A percentile compares a stretch with the other conserved stretches of the same genome.
Evolutionary conservation across 2,329 filamentous ascomycete species (phyloP).

Genomic region (Canariomyces notabilis): DNA sequence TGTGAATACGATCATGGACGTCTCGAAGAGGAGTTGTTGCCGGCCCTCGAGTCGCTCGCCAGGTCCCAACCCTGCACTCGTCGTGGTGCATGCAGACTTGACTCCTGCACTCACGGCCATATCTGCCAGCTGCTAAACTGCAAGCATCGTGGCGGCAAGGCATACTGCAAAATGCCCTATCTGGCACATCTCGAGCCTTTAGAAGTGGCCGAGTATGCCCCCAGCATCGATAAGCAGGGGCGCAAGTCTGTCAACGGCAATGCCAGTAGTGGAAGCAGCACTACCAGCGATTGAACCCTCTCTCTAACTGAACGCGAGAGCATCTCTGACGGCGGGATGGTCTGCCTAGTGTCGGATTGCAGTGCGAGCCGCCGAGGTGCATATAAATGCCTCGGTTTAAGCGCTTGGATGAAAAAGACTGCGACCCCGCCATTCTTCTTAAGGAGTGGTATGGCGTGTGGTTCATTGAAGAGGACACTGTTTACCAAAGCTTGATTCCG

Average conservation of each 20-base stretch:
- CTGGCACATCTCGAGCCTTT: slow-evolving; percentile 23
- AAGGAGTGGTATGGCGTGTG: background rate
- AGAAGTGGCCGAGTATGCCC: background rate
- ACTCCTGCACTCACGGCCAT: slow-evolving; percentile 28
- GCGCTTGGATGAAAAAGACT: background rate
- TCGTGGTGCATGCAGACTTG: slow-evolving; percentile 26
- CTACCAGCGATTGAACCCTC: background rate
- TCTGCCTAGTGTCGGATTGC: background rate
- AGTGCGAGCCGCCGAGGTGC: background rate
- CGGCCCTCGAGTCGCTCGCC: slow-evolving; percentile 26
- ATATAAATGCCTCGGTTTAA: background rate
- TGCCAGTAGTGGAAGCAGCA: background rate
- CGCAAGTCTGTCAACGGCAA: background rate
- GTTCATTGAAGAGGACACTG: too few relatives aligned
- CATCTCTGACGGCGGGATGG: background rate
- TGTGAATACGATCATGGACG: slow-evolving; percentile 30
- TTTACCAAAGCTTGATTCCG: background rate
- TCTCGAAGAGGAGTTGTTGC: slow-evolving; percentile 25
- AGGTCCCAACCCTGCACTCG: slow-evolving; percentile 28
- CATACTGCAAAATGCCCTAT: slow-evolving; percentile 26
- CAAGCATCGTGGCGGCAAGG: slow-evolving; percentile 29
- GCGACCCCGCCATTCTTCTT: background rate
- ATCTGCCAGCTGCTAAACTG: slow-evolving; percentile 31
- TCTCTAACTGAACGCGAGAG: background rate
- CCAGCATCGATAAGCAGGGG: background rate